phyloP scores from a whole-genome alignment of 495 filamentous ascomycete species.

The Penicillium pancosmium region DNA sequence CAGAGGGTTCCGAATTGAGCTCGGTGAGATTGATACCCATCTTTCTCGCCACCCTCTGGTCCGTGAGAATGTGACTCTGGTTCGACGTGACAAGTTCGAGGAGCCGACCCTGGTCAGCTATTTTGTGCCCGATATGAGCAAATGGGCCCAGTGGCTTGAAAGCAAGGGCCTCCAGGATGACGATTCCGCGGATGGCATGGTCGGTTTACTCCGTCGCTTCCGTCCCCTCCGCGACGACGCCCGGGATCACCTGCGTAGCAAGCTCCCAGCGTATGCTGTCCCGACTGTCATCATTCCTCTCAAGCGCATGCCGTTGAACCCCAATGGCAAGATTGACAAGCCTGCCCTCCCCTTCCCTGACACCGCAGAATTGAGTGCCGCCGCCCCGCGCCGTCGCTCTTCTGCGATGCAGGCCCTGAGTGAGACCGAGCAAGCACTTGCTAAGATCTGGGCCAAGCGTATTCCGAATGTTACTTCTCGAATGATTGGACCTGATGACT shows the following conservation, averaged over 20 bases:
- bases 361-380: constrained; percentile 57
- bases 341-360: constrained; percentile 91
- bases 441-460: constrained; percentile 64
- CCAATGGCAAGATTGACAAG: constrained; percentile 93
- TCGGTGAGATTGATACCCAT: constrained; percentile 90
- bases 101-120: constrained; percentile 90
- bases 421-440: constrained; percentile 68
- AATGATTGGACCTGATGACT: constrained; percentile 64
- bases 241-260: constrained; percentile 72
- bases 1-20: constrained; percentile 91
- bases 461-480: constrained; percentile 57
- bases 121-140: constrained; percentile 77
- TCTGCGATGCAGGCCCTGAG: constrained; percentile 47
- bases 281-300: constrained; percentile 81
- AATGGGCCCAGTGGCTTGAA: constrained; percentile 70
- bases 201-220: constrained; percentile 64
- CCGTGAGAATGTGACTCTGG: constrained; percentile 84
- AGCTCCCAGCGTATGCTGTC: constrained; percentile 80
- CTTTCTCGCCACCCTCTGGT: constrained; percentile 78
- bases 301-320: constrained; percentile 81
- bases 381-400: constrained; percentile 39
- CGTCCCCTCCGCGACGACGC: constrained; percentile 70
- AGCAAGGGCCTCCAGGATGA: constrained; percentile 55
- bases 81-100: constrained; percentile 85
- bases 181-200: constrained; percentile 54